Percentiles rank a stretch among this genome's conserved stretches.
Conservation (phyloP, 2,329 filamentous ascomycete species). For the Domatiomyces globalis region DNA sequence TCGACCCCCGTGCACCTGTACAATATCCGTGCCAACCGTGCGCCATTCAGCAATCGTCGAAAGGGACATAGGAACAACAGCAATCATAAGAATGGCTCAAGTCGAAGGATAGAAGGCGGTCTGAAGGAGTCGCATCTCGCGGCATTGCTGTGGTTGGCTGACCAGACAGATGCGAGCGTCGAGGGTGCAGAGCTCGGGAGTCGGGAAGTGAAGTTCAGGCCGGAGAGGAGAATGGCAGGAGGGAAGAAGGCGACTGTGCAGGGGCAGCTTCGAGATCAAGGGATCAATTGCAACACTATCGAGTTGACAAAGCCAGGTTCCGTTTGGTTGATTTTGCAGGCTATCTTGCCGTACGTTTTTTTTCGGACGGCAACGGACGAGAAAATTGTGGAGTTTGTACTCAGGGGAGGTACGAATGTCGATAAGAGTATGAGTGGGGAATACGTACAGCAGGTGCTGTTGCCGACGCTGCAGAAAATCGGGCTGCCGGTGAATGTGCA, state of each 20-base stretch:
- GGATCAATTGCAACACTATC: constrained; percentile 21
- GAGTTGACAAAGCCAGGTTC: constrained; percentile 38
- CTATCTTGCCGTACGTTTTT: constrained; percentile 44
- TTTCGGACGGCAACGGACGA: constrained; percentile 21
- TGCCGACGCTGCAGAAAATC: constrained; percentile 38
- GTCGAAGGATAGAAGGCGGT: constrained; percentile 22
- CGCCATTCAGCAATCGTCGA: neutral
- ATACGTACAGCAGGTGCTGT: constrained; percentile 41
- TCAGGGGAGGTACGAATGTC: constrained; percentile 47
- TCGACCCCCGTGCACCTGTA: constrained; percentile 36
- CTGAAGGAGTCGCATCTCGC: constrained; percentile 45
- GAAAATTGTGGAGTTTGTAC: constrained; percentile 25
- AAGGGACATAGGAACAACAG: neutral
- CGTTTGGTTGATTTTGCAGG: constrained; percentile 43
- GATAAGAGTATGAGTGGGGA: constrained; percentile 35
- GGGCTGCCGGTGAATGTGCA: constrained; percentile 34
- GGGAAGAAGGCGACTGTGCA: neutral
- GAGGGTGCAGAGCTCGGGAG: constrained; percentile 25
- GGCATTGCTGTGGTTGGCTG: constrained; percentile 38
- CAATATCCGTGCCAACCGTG: constrained; percentile 40
- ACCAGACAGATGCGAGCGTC: constrained; percentile 33
- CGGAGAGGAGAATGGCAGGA: neutral
- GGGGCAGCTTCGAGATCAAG: neutral
- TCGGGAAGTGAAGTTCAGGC: constrained; percentile 22
- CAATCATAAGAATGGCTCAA: neutral